phyloP scores from a whole-genome alignment of 805 yeast genomes.

The Jamesozyma piceae region DNA sequence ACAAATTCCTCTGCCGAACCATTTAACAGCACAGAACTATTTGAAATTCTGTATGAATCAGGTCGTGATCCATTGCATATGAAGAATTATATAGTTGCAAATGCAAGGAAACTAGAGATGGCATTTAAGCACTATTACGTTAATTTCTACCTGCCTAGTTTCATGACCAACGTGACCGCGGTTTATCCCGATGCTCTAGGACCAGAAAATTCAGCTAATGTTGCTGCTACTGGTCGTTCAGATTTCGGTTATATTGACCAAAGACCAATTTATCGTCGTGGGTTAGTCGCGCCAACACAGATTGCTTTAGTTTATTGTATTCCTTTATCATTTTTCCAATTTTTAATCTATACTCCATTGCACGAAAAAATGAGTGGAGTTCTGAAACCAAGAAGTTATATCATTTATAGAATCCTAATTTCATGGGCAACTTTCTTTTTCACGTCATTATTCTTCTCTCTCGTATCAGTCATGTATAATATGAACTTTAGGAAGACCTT shows the following conservation, averaged over 20 bases:
- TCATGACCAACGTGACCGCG: slow-evolving; percentile 14
- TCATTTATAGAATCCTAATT: slow-evolving; percentile 42
- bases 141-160: slow-evolving; percentile 3
- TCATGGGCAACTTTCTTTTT: slow-evolving; percentile 45
- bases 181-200: background rate
- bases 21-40: slow-evolving; percentile 15
- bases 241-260: slow-evolving; percentile 34
- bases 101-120: slow-evolving; percentile 32
- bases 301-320: slow-evolving; percentile 66
- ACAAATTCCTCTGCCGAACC: slow-evolving; percentile 3
- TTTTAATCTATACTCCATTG: slow-evolving; percentile 46
- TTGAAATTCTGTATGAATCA: slow-evolving; percentile 39
- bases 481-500: slow-evolving; percentile 48
- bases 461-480: slow-evolving; percentile 61
- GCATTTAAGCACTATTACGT: slow-evolving; percentile 3
- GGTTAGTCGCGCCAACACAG: slow-evolving; percentile 56
- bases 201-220: slow-evolving; percentile 3
- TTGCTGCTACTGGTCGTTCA: slow-evolving; percentile 25
- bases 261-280: slow-evolving; percentile 41
- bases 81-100: slow-evolving; percentile 37
- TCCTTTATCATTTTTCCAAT: slow-evolving; percentile 62
- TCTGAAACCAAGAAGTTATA: slow-evolving; percentile 36
- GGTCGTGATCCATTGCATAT: slow-evolving; percentile 53
- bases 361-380: slow-evolving; percentile 42
- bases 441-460: slow-evolving; percentile 47